Evolutionary conservation across 164 flowering plant genomes (phyloP), one percentile per base, ranked within the genome.

Genomic region (Platanus orientalis): DNA sequence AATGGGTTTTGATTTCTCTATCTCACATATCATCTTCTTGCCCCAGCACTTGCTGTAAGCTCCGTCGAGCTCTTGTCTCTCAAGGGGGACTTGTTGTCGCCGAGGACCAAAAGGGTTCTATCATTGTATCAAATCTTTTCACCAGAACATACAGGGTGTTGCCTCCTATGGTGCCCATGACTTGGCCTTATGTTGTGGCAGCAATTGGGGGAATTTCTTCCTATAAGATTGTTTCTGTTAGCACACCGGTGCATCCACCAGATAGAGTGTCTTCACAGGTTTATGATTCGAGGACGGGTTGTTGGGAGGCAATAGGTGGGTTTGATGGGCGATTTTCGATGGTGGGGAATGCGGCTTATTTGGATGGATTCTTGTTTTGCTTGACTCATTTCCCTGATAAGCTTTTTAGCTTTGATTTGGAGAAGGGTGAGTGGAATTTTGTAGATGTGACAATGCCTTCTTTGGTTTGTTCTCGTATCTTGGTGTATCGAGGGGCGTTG

Each of bases 301-400:
- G 25, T 9, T 68, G 71, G 71, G 65, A 61, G 39, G 61, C 20
- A 1, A 68, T 49, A 36, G 71, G 61, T 3, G 54, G 44, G 34
- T 25, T 55, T 36, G 58, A 61, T 30, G 71, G 55, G 25, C 45
- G 66, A 20, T 68, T 44, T 68, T 66, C 71, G 0, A 60, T 60
- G 65, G 21, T 67, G 28, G 71, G 65, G 19, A 67, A 48, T 61
- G 59, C 71, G 7, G 64, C 34, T 29, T 32, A 55, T 54, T 45
- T 67, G 59, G 60, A 67, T 2, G 65, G 65, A 25, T 53, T 54
- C 20, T 68, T 68, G 61, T 68, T 44, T 45, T 68, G 71, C 42
- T 26, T 68, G 13, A 61, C 51, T 28, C 70, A 68, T 25, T 44
- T 54, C 32, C 71, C 71, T 24, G 61, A 68, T 34, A 54, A 55